Conservation (phyloP, 768 basidiomycete genomes). For the Lyophyllum decastes region DNA sequence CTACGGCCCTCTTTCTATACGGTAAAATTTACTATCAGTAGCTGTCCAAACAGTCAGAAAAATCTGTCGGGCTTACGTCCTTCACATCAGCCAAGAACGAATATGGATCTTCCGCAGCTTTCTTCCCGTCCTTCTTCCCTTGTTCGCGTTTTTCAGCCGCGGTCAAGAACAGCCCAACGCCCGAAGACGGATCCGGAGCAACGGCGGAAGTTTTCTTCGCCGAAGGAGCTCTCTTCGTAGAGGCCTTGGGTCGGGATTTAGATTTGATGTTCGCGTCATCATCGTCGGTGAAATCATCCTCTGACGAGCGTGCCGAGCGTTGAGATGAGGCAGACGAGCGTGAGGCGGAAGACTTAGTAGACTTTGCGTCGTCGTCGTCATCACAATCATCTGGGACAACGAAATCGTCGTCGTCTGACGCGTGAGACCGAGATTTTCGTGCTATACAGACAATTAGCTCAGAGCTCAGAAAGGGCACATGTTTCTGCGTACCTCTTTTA, state of each 20-base stretch:
- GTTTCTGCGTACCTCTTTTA: conserved; percentile 46
- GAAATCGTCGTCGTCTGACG: conserved; percentile 70
- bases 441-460: conserved; percentile 27
- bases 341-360: conserved; percentile 51
- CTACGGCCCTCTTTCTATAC: conserved; percentile 75
- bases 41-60: background rate
- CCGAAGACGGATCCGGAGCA: conserved; percentile 18
- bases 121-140: conserved; percentile 82
- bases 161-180: conserved; percentile 63
- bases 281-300: conserved; percentile 38
- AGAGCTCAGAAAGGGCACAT: background rate
- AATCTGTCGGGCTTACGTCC: conserved; percentile 53
- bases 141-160: conserved; percentile 78
- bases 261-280: conserved; percentile 40
- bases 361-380: conserved; percentile 56
- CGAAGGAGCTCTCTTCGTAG: conserved; percentile 24
- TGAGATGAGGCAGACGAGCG: conserved; percentile 51
- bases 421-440: conserved; percentile 38
- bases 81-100: conserved; percentile 68
- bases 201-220: conserved; percentile 23
- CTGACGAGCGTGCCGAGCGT: conserved; percentile 35
- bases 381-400: conserved; percentile 69
- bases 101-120: conserved; percentile 75
- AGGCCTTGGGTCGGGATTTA: conserved; percentile 33
- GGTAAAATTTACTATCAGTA: conserved; percentile 6